Evolutionary conservation across 108 stramenopile species (phyloP).

Genomic region (Pseudonitzschia multiseries): DNA sequence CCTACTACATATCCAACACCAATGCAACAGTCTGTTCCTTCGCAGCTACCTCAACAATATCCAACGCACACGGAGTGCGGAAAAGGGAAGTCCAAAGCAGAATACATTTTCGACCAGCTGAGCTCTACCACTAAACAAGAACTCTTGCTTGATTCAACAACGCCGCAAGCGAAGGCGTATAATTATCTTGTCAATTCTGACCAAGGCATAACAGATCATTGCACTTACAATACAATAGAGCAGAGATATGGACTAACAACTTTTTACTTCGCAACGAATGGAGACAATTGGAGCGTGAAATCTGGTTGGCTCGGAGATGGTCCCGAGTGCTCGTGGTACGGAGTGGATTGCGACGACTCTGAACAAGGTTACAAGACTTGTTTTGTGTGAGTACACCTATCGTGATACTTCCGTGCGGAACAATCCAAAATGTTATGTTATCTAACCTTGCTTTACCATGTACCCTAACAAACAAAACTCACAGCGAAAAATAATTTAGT

Average conservation of each 20-base stretch:
- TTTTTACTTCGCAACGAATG: slow-evolving; percentile 54
- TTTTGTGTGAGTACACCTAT: slow-evolving; percentile 28
- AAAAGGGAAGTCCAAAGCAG: slow-evolving; percentile 24
- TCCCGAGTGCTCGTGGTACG: slow-evolving; percentile 69
- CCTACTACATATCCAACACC: background rate
- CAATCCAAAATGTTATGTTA: background rate
- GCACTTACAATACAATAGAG: slow-evolving; percentile 30
- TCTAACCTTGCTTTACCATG: slow-evolving; percentile 9
- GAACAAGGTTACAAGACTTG: slow-evolving; percentile 13
- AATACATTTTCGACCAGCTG: slow-evolving; percentile 28
- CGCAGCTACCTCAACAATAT: background rate
- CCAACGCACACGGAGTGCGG: slow-evolving; percentile 14
- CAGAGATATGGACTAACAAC: slow-evolving; percentile 61
- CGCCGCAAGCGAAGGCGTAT: slow-evolving; percentile 47
- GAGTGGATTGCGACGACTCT: slow-evolving; percentile 42
- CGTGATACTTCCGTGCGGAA: background rate
- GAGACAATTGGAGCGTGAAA: slow-evolving; percentile 30
- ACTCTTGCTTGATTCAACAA: slow-evolving; percentile 28
- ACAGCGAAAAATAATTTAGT: slow-evolving; percentile 36
- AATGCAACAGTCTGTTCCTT: background rate
- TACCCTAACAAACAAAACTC: background rate
- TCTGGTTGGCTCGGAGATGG: slow-evolving; percentile 51
- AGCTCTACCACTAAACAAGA: slow-evolving; percentile 11
- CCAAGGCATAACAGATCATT: slow-evolving; percentile 29
- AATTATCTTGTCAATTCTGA: slow-evolving; percentile 35